A percentile compares a stretch with the other conserved stretches of the same genome.
Evolutionary conservation across 345 rosid species (phyloP).

Genomic region (Aquilaria sinensis): DNA sequence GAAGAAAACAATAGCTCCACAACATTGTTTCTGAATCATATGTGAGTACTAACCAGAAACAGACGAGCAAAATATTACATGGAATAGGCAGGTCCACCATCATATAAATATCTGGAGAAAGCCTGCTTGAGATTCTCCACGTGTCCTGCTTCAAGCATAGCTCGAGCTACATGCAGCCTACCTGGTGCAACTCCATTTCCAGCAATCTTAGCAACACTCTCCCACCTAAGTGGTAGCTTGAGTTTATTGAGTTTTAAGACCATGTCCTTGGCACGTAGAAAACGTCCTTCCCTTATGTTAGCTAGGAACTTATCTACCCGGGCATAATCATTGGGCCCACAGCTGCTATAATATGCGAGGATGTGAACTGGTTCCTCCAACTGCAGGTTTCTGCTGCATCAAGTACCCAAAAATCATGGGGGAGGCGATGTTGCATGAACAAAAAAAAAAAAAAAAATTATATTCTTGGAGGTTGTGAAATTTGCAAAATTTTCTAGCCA

Average conservation of each 20-base stretch:
- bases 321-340: slow-evolving; percentile 62
- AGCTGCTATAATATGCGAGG: slow-evolving; percentile 91
- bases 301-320: slow-evolving; percentile 61
- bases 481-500: background rate
- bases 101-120: slow-evolving; percentile 70
- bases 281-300: slow-evolving; percentile 87
- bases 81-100: slow-evolving; percentile 94
- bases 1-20: slow-evolving; percentile 7
- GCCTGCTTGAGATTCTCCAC: slow-evolving; percentile 88
- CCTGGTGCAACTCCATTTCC: slow-evolving; percentile 96
- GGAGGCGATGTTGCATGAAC: slow-evolving; percentile 3
- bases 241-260: slow-evolving; percentile 69
- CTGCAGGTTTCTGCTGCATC: slow-evolving; percentile 38
- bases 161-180: slow-evolving; percentile 90
- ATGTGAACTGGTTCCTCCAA: slow-evolving; percentile 86
- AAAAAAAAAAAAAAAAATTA: background rate
- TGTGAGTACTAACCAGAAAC: slow-evolving; percentile 1
- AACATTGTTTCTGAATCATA: background rate
- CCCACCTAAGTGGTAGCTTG: slow-evolving; percentile 85
- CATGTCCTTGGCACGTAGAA: slow-evolving; percentile 75
- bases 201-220: slow-evolving; percentile 73
- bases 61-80: slow-evolving; percentile 32
- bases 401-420: slow-evolving; percentile 9
- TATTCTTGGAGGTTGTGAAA: background rate
- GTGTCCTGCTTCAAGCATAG: slow-evolving; percentile 88